Base-by-base conservation (phyloP, 371 early-diverging fungal genomes). In the Coemansia sp. region DNA sequence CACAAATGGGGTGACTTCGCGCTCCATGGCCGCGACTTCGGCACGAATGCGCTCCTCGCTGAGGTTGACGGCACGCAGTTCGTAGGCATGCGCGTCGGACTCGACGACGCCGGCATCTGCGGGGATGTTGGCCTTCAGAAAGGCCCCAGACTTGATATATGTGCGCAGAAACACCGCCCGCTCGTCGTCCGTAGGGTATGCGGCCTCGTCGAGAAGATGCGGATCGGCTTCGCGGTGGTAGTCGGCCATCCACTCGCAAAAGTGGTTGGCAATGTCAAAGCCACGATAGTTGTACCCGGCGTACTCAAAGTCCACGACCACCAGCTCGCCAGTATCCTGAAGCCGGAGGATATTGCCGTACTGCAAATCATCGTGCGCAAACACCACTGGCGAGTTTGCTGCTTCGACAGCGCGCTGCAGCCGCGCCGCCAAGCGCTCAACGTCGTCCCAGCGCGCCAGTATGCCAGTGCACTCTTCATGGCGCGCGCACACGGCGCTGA, bases 181-280 rank as follows among this genome's bases (percentile, higher is more conserved):
- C 55, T 92, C 83, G 7, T 67, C 74, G 5, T 58, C 47, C 36
- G 77, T 85, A 2, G 93, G 93, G 59, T 85, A 92, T 5, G 63
- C 55, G 4, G 65, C 57, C 0, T 63, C 53, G 50, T 83, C 47
- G 2, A 83, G 75, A 38, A 84, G 47, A 2, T 82, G 66, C 1
- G 91, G 88, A 7, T 85, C 85, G 0, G 67, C 43, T 4, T 73
- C 63, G 11, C 82, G 72, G 62, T 89, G 88, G 68, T 93, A 93
- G 67, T 93, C 85, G 32, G 90, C 89, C 79, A 84, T 89, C 91
- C 91, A 94, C 58, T 94, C 94, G 75, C 90, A 90, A 65, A 94
- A 93, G 60, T 93, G 93, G 72, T 94, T 94, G 34, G 88, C 93
- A 41, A 94, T 88, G 42, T 94, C 94, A 45, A 81, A 91, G 5